A percentile compares a stretch with the other conserved stretches of the same genome.
These are phyloP conservation scores for Phytophthora citrophthora DNA, from an alignment of 352 stramenopile genomes.

Conservation along the genomic window DNA sequence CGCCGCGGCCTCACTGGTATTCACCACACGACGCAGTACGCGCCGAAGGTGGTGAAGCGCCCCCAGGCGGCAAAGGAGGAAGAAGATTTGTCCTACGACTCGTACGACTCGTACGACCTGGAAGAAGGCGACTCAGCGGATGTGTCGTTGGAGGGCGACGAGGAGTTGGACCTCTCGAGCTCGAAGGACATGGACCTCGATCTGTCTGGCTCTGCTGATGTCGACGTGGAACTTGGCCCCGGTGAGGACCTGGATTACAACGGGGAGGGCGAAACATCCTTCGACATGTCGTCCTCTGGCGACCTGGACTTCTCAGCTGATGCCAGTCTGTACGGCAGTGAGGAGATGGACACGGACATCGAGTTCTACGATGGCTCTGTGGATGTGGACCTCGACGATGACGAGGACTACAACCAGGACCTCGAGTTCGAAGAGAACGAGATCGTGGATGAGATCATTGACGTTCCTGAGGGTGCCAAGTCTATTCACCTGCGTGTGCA, in stretches of 20 bases:
- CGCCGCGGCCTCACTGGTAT: constrained; percentile 28
- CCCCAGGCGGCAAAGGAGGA: constrained; percentile 14
- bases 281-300: constrained; percentile 30
- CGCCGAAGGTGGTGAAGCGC: constrained; percentile 36
- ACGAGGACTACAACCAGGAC: constrained; percentile 57
- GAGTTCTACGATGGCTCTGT: constrained; percentile 41
- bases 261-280: constrained; percentile 23
- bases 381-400: constrained; percentile 50
- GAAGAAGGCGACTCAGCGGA: constrained; percentile 21
- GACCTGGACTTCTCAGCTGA: constrained; percentile 37
- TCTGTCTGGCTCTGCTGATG: constrained; percentile 9
- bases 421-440: constrained; percentile 51
- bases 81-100: constrained; percentile 25
- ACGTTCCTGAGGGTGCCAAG: constrained; percentile 53
- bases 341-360: constrained; percentile 40
- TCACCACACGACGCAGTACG: constrained; percentile 42
- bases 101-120: constrained; percentile 33
- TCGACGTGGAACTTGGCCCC: constrained; percentile 40
- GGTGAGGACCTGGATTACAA: constrained; percentile 39
- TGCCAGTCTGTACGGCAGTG: constrained; percentile 33
- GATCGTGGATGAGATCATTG: constrained; percentile 51
- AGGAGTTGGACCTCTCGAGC: constrained; percentile 34
- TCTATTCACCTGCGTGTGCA: constrained; percentile 54
- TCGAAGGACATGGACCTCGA: constrained; percentile 33
- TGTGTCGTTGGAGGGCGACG: constrained; percentile 21